Evolutionary conservation across 2,329 filamentous ascomycete genomes (phyloP), one percentile per base, ranked within the genome.

Genomic region (Cytospora paraplurivora): DNA sequence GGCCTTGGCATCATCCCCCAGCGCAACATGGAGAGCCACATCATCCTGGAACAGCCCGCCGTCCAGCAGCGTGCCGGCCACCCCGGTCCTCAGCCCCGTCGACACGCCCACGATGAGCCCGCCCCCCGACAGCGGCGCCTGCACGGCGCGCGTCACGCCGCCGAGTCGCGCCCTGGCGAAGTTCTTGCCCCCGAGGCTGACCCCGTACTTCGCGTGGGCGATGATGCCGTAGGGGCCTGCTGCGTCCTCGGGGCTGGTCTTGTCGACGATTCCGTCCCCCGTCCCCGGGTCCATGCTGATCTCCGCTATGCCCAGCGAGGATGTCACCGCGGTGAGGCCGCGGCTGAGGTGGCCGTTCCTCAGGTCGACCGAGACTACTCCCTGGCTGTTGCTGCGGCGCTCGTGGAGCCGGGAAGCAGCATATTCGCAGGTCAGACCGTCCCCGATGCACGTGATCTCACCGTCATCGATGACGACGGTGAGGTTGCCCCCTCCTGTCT

Each of bases 301-400:
- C 68, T 85, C 84, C 12, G 73, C 71, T 4, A 85, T 72, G 1
- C 84, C 84, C 2, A 86, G 75, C 8, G 71, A 69, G 6, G 75
- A 74, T 4, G 81, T 78, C 38, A 85, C 74, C 2, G 80, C 78
- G n/a, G 78, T 83, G 37, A 85, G 69, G 0, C 81, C 77, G 3
- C 82, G 79, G 8, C 79, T 75, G 41, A 84, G 68, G 65, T 83
- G 72, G 3, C 82, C 83, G 50, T 85, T 73, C 15, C 73, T 53
- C 4, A 85, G 74, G 4, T 72, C 38, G 17, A 84, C 70, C 4
- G 69, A 66, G 21, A 70, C 68, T 58, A 70, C 64, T 15, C 67
- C 64, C 1, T 66, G 64, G 21, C 68, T 64, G 2, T 68, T 27
- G 10, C 65, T 61, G 34, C 38, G 33, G n/a, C 12, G 33, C 32